Percentiles rank a stretch among this genome's conserved stretches.
These are phyloP conservation scores for Yamadazyma tumulicola DNA, from an alignment of 805 yeast species.

Conservation along the genomic window DNA sequence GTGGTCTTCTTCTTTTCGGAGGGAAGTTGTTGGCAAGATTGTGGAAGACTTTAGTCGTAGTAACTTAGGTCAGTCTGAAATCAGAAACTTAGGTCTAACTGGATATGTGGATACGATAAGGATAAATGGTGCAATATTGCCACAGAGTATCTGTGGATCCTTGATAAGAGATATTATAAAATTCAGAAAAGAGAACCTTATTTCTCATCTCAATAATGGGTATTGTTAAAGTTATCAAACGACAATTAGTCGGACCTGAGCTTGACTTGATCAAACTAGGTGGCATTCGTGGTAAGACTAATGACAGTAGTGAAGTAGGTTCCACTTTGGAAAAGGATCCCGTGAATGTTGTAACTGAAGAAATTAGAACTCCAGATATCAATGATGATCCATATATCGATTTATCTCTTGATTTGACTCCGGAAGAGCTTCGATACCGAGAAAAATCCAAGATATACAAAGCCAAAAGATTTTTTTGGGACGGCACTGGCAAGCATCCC, in stretches of 20 bases:
- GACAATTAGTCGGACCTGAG: slow-evolving; percentile 2
- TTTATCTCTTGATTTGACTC: slow-evolving; percentile 3
- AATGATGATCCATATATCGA: slow-evolving; percentile 4
- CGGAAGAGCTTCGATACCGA: background rate
- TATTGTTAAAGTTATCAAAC: background rate
- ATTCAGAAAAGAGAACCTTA: too few species aligned
- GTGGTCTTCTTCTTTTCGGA: too few species aligned
- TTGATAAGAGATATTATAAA: too few species aligned
- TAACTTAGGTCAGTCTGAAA: too few species aligned
- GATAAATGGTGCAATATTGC: too few species aligned
- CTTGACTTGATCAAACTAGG: slow-evolving; percentile 2
- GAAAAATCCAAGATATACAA: slow-evolving; percentile 2
- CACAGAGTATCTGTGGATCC: too few species aligned
- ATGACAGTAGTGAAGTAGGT: background rate
- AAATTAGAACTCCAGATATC: too few species aligned
- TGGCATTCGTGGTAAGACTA: background rate
- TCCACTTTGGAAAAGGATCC: background rate
- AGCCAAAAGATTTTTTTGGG: slow-evolving; percentile 30
- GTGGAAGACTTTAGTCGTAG: too few species aligned
- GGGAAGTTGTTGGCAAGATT: too few species aligned
- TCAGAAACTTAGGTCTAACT: too few species aligned
- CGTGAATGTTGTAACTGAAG: slow-evolving; percentile 1
- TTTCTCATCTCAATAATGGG: too few species aligned
- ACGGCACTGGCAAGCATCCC: slow-evolving; percentile 36
- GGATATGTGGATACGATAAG: too few species aligned